A percentile compares a stretch with the other conserved stretches of the same genome.
Evolutionary conservation across 148 eudicot genomes (phyloP).

Genomic region (Selenicereus undatus): DNA sequence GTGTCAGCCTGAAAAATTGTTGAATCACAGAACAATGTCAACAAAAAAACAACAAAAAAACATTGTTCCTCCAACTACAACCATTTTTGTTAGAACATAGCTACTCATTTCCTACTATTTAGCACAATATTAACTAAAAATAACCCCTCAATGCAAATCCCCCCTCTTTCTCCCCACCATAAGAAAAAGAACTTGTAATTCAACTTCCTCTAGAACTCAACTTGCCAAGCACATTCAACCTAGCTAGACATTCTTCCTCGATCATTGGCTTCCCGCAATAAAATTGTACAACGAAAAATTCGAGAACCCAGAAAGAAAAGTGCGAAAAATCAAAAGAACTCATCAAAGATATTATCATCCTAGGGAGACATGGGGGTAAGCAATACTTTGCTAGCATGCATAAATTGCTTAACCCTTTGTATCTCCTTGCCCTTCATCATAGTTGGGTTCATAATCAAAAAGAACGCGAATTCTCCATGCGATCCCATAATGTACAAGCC

Average conservation of each 20-base stretch:
- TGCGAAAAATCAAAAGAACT: not conserved
- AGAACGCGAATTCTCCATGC: slow-evolving; percentile 34
- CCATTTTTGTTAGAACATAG: not conserved
- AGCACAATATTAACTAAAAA: slow-evolving; percentile 6
- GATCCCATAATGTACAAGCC: slow-evolving; percentile 46
- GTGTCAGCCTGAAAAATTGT: slow-evolving; percentile 13
- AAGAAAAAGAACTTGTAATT: not conserved
- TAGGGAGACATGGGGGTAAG: slow-evolving; percentile 23
- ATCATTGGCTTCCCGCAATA: not conserved
- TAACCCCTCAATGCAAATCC: slow-evolving; percentile 16
- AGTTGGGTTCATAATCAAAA: slow-evolving; percentile 28
- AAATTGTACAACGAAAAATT: not conserved
- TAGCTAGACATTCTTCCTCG: not conserved
- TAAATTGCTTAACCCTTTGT: slow-evolving; percentile 30
- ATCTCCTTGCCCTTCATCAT: slow-evolving; percentile 35
- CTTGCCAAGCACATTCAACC: not conserved
- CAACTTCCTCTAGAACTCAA: not conserved
- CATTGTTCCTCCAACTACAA: too few species aligned
- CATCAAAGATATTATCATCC: not conserved
- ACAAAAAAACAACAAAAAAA: not conserved
- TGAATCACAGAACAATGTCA: slow-evolving; percentile 6
- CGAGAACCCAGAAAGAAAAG: not conserved
- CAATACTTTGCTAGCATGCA: slow-evolving; percentile 24
- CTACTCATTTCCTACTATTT: not conserved
- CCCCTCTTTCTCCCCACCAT: slow-evolving; percentile 17